These are phyloP conservation scores for Pseudisothecium myosuroides DNA, from an alignment of 225 moss, liverwort and hornwort species.

Conservation along the genomic window DNA sequence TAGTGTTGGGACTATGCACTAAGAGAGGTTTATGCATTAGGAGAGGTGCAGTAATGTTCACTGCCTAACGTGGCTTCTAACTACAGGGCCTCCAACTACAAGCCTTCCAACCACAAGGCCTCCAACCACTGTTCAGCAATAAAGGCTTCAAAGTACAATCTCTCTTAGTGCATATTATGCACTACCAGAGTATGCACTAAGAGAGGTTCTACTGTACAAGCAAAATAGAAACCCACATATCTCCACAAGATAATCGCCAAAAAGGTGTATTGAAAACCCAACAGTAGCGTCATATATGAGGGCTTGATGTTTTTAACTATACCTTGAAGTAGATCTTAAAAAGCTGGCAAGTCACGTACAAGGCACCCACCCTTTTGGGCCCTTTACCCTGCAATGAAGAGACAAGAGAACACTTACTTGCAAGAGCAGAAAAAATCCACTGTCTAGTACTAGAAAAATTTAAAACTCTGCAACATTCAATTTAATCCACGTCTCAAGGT, in stretches of 20 bases:
- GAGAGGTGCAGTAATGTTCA: no score
- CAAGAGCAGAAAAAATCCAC: neutral
- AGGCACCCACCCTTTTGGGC: constrained; percentile 83
- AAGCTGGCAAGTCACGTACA: constrained; percentile 92
- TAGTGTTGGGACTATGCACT: no score
- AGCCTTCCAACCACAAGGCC: no score
- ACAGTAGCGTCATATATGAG: neutral
- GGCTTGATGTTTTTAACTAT: neutral
- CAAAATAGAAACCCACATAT: neutral
- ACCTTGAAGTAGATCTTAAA: constrained; percentile 99
- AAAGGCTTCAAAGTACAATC: no score
- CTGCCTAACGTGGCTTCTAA: no score
- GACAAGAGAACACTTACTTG: neutral
- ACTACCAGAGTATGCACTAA: no score
- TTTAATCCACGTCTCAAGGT: neutral
- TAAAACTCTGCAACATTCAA: neutral
- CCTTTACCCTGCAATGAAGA: constrained; percentile 70
- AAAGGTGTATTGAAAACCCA: neutral
- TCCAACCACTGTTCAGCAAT: no score
- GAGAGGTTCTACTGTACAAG: no score
- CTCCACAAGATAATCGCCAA: neutral
- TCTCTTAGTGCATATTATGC: no score
- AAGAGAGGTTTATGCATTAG: no score
- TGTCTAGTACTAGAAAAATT: neutral
- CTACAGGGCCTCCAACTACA: no score